phyloP scores from a whole-genome alignment of 345 rosid genomes.

The Raphanus raphanistrum region DNA sequence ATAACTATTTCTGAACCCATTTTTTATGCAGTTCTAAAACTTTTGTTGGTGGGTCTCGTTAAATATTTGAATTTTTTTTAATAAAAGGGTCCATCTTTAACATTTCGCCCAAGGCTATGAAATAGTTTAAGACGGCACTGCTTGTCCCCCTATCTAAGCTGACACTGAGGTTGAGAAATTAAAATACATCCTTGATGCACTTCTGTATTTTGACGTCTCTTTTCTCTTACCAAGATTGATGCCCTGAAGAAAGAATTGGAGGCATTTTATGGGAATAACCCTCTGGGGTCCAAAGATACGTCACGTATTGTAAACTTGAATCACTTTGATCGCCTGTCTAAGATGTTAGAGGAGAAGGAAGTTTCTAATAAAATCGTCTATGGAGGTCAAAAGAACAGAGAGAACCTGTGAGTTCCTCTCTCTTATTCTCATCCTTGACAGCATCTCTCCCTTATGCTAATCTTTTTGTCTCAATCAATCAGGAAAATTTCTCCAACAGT shows the following conservation, averaged over 20 bases:
- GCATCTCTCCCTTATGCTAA: background rate
- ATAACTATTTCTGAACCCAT: too few species aligned
- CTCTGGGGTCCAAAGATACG: slow-evolving; percentile 75
- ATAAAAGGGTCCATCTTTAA: too few species aligned
- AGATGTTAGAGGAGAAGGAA: slow-evolving; percentile 79
- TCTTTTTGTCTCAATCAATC: slow-evolving; percentile 18
- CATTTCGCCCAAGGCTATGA: too few species aligned
- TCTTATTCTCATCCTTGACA: background rate
- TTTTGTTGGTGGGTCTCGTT: too few species aligned
- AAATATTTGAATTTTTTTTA: too few species aligned
- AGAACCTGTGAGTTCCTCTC: slow-evolving; percentile 60
- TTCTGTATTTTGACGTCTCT: slow-evolving; percentile 20
- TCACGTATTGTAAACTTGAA: slow-evolving; percentile 77
- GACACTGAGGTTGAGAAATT: background rate
- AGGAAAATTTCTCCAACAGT: slow-evolving; percentile 87
- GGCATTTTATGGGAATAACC: slow-evolving; percentile 70
- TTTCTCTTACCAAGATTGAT: slow-evolving; percentile 54
- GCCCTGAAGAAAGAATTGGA: slow-evolving; percentile 61
- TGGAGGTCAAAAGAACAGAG: slow-evolving; percentile 77
- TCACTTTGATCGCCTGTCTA: slow-evolving; percentile 75
- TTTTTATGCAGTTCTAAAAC: too few species aligned
- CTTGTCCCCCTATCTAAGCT: too few species aligned
- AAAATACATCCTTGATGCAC: slow-evolving; percentile 6
- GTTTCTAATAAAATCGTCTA: slow-evolving; percentile 73
- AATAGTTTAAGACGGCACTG: too few species aligned